phyloP scores from a whole-genome alignment of 2,329 filamentous ascomycete genomes.

The Aspergillus oerlinghausenensis region DNA sequence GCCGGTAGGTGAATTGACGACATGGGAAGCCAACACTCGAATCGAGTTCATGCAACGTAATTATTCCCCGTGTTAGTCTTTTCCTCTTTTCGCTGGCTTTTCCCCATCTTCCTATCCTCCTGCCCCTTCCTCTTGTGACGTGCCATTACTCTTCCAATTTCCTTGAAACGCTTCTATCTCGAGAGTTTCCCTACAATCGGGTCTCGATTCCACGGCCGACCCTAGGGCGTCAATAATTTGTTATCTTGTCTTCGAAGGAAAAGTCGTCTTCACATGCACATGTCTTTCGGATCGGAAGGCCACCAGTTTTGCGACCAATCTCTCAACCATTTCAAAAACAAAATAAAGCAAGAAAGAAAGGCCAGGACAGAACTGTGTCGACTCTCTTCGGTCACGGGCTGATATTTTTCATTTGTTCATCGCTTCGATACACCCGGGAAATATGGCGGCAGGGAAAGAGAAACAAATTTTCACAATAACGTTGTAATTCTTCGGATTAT shows the following conservation, averaged over 20 bases:
- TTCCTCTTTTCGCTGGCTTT: conserved; percentile 17
- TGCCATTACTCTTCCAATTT: conserved; percentile 26
- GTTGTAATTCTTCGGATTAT: conserved; percentile 44
- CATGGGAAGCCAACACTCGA: conserved; percentile 15
- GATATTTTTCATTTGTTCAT: conserved; percentile 37
- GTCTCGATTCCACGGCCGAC: conserved; percentile 33
- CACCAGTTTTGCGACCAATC: conserved; percentile 31
- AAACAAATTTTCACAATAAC: conserved; percentile 32
- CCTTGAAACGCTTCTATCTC: conserved; percentile 25
- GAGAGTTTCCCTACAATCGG: conserved; percentile 24
- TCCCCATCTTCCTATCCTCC: conserved; percentile 11
- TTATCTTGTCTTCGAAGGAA: conserved; percentile 25
- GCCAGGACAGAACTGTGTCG: conserved; percentile 26
- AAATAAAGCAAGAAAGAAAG: conserved; percentile 1
- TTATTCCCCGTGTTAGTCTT: conserved; percentile 9
- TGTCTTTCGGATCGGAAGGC: conserved; percentile 33
- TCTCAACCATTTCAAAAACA: conserved; percentile 19
- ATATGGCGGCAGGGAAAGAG: conserved; percentile 40
- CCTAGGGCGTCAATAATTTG: conserved; percentile 34
- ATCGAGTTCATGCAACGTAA: conserved; percentile 13
- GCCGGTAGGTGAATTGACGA: conserved; percentile 35
- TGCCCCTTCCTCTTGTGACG: conserved; percentile 15
- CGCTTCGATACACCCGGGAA: conserved; percentile 36
- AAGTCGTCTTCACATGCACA: conserved; percentile 33
- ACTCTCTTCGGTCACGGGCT: conserved; percentile 34